Base-by-base conservation (phyloP, 2,329 filamentous ascomycete genomes). In the Ascochyta rabiei region DNA sequence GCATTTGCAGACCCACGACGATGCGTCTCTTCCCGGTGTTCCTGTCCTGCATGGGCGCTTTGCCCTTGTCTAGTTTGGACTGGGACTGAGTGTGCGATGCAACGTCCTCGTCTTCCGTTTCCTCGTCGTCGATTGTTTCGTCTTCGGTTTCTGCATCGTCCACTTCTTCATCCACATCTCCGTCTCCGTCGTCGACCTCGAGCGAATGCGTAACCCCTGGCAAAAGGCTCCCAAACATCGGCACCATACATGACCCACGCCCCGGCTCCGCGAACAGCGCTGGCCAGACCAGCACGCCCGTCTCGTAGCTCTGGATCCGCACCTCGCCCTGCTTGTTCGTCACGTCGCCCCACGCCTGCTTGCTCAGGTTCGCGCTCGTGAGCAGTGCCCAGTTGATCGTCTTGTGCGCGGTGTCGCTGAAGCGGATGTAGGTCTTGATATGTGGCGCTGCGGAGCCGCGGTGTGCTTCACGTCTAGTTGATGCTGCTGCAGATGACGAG, bases 331-430 rank as follows among this genome's bases (percentile, higher is more conserved):
- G 77, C 3, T 78, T 72, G 57, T 82, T 85, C 7, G 71, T 73
- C 2, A 83, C 79, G 33, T 89, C 86, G 1, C 92, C 92, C 93
- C 92, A 96, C 0, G 92, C 92, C 74, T 96, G 91, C 57, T 88
- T 93, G 1, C 90, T 95, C 2, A 96, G 73, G 63, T 96, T 96
- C n/a, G 92, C 91, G n/a, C 90, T 95, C 0, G 91, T 96, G 2
- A 96, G 72, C 60, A 96, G 80, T 1, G 90, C 91, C 93, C 92
- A 96, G 68, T 95, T 89, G 34, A 96, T 86, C 0, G 76, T 74
- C 1, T 66, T 70, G 16, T 77, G 67, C n/a, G 72, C 26, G 1
- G 47, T 30, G 44, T 79, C 71, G n/a, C 49, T 53, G 64, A 82
- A 92, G 4, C 89, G 85, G 39, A 93, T 86, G 67, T 95, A 96